Evolutionary conservation across 257 asterid species (phyloP).

Genomic region (Striga asiatica): DNA sequence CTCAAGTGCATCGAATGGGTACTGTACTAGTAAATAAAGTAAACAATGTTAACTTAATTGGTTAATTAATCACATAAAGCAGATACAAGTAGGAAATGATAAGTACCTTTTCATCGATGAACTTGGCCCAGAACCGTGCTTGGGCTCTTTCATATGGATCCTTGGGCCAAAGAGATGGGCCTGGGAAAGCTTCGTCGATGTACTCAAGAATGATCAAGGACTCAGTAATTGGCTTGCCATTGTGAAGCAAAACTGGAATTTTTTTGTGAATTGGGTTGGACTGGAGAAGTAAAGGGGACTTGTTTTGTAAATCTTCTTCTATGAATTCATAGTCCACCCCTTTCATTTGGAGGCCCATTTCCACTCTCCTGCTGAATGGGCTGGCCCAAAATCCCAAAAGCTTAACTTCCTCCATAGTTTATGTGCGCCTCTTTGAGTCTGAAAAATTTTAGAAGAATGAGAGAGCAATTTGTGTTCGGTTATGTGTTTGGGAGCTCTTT

Average conservation of each 20-base stretch:
- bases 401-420: constrained; percentile 45
- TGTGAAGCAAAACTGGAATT: constrained; percentile 36
- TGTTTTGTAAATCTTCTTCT: constrained; percentile 25
- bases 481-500: too few species aligned
- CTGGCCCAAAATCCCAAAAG: constrained; percentile 30
- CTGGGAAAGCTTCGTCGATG: constrained; percentile 37
- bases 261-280: constrained; percentile 35
- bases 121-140: constrained; percentile 45
- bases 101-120: constrained; percentile 36
- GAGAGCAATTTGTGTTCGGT: too few species aligned
- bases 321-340: constrained; percentile 33
- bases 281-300: constrained; percentile 28
- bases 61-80: not conserved
- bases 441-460: too few species aligned
- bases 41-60: too few species aligned
- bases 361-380: constrained; percentile 31
- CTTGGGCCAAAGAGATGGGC: constrained; percentile 28
- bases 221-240: constrained; percentile 34
- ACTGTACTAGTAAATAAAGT: too few species aligned
- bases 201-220: constrained; percentile 41
- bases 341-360: constrained; percentile 31
- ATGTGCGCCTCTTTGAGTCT: too few species aligned
- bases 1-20: too few species aligned
- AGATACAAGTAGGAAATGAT: not conserved
- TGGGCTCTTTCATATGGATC: constrained; percentile 31